Evolutionary conservation across 345 rosid genomes (phyloP).

Genomic region (Aethionema arabicum): DNA sequence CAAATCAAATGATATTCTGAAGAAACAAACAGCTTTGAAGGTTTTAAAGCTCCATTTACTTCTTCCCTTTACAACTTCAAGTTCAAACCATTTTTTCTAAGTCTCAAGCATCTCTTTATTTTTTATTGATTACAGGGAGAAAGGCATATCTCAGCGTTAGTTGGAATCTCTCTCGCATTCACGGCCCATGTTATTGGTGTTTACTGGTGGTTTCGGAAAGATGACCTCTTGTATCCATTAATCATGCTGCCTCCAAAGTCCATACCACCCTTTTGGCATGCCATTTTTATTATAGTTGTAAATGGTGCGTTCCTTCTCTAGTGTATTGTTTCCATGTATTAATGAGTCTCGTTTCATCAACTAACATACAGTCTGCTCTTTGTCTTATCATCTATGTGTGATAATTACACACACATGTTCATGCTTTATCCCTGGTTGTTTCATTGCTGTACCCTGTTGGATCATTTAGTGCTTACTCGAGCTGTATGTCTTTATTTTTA

Average conservation of each 20-base stretch:
- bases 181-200: slow-evolving; percentile 71
- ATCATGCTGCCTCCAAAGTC: slow-evolving; percentile 95
- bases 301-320: slow-evolving; percentile 61
- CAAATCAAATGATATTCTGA: slow-evolving; percentile 93
- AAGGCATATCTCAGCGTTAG: slow-evolving; percentile 75
- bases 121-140: slow-evolving; percentile 75
- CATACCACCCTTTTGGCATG: slow-evolving; percentile 99
- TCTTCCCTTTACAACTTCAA: background rate
- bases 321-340: slow-evolving; percentile 22
- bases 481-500: slow-evolving; percentile 27
- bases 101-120: slow-evolving; percentile 30
- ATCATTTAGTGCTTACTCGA: slow-evolving; percentile 18
- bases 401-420: slow-evolving; percentile 2
- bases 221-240: slow-evolving; percentile 85
- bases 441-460: slow-evolving; percentile 17
- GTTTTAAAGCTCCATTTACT: slow-evolving; percentile 36
- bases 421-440: background rate
- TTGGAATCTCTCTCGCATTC: slow-evolving; percentile 71
- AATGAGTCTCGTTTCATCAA: background rate
- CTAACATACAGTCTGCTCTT: background rate
- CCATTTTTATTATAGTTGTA: slow-evolving; percentile 83
- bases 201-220: slow-evolving; percentile 96
- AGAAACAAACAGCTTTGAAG: slow-evolving; percentile 97
- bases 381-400: background rate
- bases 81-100: slow-evolving; percentile 6